A percentile compares a stretch with the other conserved stretches of the same genome.
Conservation (phyloP, 139 green algal species). For the Nannochloris sp. region DNA sequence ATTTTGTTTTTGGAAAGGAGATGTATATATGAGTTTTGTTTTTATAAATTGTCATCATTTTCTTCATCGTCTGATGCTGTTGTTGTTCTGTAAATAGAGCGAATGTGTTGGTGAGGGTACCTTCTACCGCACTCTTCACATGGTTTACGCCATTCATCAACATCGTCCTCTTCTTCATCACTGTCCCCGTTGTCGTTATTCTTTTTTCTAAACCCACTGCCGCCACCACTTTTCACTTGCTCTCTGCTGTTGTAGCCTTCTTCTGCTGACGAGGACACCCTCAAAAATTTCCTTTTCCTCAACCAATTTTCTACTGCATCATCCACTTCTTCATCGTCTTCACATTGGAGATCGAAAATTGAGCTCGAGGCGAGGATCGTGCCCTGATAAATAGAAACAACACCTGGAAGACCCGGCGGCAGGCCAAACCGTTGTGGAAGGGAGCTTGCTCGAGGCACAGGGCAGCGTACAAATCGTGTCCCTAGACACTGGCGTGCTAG, state of each 20-base stretch:
- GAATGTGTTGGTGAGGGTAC: constrained; percentile 28
- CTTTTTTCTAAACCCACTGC: too few relatives aligned
- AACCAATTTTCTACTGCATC: constrained; percentile 15
- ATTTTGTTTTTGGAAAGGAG: not conserved
- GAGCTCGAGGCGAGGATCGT: not conserved
- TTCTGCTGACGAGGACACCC: too few relatives aligned
- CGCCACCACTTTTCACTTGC: too few relatives aligned
- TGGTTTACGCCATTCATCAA: constrained; percentile 9
- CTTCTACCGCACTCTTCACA: constrained; percentile 25
- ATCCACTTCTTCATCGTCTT: not conserved
- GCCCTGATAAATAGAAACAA: not conserved
- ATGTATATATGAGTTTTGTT: not conserved
- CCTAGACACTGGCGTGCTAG: constrained; percentile 13
- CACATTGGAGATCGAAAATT: constrained; percentile 8
- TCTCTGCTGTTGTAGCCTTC: too few relatives aligned
- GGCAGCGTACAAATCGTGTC: constrained; percentile 7
- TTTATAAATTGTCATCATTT: not conserved
- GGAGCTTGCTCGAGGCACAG: constrained; percentile 3
- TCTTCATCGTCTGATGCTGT: not conserved
- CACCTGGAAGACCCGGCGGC: constrained; percentile 7
- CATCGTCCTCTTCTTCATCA: constrained; percentile 8
- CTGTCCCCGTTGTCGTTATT: too few relatives aligned
- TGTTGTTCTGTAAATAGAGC: not conserved
- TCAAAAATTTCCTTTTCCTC: not conserved
- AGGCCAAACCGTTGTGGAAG: constrained; percentile 6